A percentile compares a stretch with the other conserved stretches of the same genome.
Evolutionary conservation across 495 filamentous ascomycete species (phyloP).

Genomic region (Terfezia boudieri): DNA sequence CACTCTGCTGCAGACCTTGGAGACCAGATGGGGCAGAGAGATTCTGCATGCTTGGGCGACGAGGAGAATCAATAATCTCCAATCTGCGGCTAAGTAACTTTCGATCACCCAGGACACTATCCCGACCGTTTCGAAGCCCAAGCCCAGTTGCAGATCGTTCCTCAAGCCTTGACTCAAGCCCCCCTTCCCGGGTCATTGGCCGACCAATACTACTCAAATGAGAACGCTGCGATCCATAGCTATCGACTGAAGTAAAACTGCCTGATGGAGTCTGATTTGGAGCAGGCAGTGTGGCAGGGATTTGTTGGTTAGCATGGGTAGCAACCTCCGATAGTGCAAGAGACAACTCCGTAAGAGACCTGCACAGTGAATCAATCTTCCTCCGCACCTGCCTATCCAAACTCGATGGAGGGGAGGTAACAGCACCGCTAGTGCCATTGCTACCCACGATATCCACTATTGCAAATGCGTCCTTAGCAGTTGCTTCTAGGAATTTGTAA

Average conservation of each 20-base stretch:
- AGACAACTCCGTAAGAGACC: constrained; percentile 79
- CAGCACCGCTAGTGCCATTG: constrained; percentile 33
- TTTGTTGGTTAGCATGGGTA: not conserved
- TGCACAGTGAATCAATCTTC: constrained; percentile 81
- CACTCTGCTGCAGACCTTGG: not conserved
- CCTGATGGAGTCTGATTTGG: not conserved
- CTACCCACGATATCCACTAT: constrained; percentile 53
- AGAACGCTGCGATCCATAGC: not conserved
- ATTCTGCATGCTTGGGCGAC: not conserved
- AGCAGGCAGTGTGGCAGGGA: not conserved
- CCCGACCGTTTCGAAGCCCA: not conserved
- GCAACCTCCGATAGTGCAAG: constrained; percentile 47
- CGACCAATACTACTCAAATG: not conserved
- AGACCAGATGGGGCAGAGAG: not conserved
- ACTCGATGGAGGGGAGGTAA: constrained; percentile 31
- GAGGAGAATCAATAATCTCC: not conserved
- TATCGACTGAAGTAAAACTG: too few relatives aligned
- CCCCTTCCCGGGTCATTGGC: not conserved
- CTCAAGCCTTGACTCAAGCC: not conserved
- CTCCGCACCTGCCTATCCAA: constrained; percentile 64
- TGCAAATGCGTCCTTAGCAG: constrained; percentile 56
- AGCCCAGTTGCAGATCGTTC: not conserved
- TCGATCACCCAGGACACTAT: not conserved
- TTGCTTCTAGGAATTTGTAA: constrained; percentile 58
- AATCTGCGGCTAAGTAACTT: not conserved